These are phyloP conservation scores for Euphorbia schlechtendalii DNA, from an alignment of 441 rosid species.

Conservation along the genomic window DNA sequence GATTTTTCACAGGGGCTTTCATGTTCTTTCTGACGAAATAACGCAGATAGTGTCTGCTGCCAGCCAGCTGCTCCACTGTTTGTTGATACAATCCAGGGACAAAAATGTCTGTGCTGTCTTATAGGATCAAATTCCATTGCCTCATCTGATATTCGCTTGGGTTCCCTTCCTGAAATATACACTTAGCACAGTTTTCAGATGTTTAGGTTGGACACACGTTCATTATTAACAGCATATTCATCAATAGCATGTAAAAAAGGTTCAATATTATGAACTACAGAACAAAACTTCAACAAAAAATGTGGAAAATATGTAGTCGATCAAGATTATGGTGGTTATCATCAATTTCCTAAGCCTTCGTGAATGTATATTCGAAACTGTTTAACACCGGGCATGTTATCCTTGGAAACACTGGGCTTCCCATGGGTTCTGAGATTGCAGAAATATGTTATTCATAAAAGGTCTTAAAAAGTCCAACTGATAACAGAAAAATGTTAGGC, in stretches of 20 bases:
- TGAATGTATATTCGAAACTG: neutral
- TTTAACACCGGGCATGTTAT: neutral
- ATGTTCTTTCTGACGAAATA: slow-evolving; percentile 43
- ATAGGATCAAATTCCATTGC: slow-evolving; percentile 77
- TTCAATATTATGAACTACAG: neutral
- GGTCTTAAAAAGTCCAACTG: neutral
- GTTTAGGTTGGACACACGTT: neutral
- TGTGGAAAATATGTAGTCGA: neutral
- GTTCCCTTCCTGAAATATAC: slow-evolving; percentile 35
- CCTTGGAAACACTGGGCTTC: neutral
- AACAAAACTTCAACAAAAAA: slow-evolving; percentile 13
- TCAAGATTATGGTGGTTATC: neutral
- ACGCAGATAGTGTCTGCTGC: slow-evolving; percentile 71
- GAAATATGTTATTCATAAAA: neutral
- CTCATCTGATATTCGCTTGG: slow-evolving; percentile 28
- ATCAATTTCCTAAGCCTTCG: neutral
- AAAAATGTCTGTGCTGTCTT: slow-evolving; percentile 87
- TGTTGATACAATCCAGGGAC: slow-evolving; percentile 85
- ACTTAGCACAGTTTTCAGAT: neutral
- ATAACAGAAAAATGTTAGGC: neutral
- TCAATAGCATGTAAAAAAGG: slow-evolving; percentile 10
- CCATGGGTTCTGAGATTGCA: neutral
- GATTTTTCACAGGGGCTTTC: slow-evolving; percentile 31
- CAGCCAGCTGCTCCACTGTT: slow-evolving; percentile 60
- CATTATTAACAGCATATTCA: slow-evolving; percentile 11